Base-by-base conservation (phyloP, 352 stramenopile genomes). In the Phytophthora pisi region DNA sequence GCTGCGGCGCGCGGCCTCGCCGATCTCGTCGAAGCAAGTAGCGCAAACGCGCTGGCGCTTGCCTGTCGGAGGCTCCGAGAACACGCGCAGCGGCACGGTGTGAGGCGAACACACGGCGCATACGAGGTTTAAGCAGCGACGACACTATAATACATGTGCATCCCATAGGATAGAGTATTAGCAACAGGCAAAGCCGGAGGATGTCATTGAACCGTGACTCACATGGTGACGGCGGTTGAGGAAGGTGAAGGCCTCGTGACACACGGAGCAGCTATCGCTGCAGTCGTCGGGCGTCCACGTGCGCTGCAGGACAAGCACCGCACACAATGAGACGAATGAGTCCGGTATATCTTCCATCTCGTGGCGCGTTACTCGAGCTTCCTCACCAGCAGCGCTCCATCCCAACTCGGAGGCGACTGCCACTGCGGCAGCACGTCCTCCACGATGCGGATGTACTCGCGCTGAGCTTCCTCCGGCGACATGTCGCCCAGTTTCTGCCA, bases 161-260 rank as follows among this genome's bases (percentile, higher is more conserved):
- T 34, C 38, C 7, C 28, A 20, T 45, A 20, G 20, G 20, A 20
- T 20, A 20, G 20, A 20, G 20, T 20, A 56, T 61, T 66, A 66
- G 57, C 30, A 49, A 20, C 36, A 15, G 55, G 46, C 58, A 26
- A 52, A 23, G 18, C 10, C 18, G 20, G 11, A 30, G 42, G 49
- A 56, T 5, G 30, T 11, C 23, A 42, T 51, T 50, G 13, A 57
- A n/a, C 9, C 13, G 50, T 20, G 36, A 70, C 81, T 54, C 70
- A 92, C 84, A 34, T 92, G 84, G 57, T 92, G 84, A 10, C 84
- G 81, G 42, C 84, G 81, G 34, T 92, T 92, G 61, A 92, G 75
- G 51, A 92, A 78, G 16, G 81, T 92, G 66, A 92, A 92, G 31
- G 57, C 61, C 50, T 92, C 81, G 23, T 77, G 64, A 60, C 84